These are phyloP conservation scores for Crithidia brevicula DNA, from an alignment of 208 protist genomes.

Conservation along the genomic window DNA sequence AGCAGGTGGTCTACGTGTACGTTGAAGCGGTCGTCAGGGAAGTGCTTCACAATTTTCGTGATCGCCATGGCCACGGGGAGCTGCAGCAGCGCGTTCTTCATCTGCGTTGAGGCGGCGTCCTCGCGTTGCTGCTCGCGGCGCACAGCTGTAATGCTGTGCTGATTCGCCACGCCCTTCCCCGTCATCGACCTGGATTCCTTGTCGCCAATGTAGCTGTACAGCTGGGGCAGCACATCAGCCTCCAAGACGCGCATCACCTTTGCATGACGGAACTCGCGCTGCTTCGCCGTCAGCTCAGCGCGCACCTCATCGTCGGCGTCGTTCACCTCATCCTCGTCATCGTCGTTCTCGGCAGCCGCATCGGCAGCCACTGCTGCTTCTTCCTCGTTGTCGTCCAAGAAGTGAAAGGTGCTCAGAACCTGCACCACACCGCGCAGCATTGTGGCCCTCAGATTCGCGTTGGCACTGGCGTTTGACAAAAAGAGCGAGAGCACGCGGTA, in stretches of 20 bases:
- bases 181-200: slow-evolving; percentile 35
- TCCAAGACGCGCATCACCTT: slow-evolving; percentile 80
- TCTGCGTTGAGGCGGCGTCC: slow-evolving; percentile 52
- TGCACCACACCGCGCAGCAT: slow-evolving; percentile 90
- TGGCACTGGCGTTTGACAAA: slow-evolving; percentile 72
- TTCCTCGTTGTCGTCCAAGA: slow-evolving; percentile 54
- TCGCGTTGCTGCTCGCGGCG: slow-evolving; percentile 67
- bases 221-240: slow-evolving; percentile 84
- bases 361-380: slow-evolving; percentile 16
- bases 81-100: slow-evolving; percentile 77
- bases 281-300: slow-evolving; percentile 44
- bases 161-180: slow-evolving; percentile 45
- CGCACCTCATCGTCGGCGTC: slow-evolving; percentile 37
- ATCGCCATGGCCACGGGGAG: slow-evolving; percentile 89
- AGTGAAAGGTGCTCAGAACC: slow-evolving; percentile 87
- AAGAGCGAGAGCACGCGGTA: slow-evolving; percentile 86
- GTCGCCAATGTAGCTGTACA: slow-evolving; percentile 77
- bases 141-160: slow-evolving; percentile 69
- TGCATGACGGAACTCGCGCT: slow-evolving; percentile 52
- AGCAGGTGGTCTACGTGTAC: slow-evolving; percentile 79
- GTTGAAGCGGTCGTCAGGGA: slow-evolving; percentile 78
- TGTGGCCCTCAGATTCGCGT: slow-evolving; percentile 63
- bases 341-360: slow-evolving; percentile 26
- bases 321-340: slow-evolving; percentile 70
- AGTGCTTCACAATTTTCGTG: slow-evolving; percentile 84